Evolutionary conservation across 306 rosid species (phyloP), one percentile per base, ranked within the genome.

Genomic region (Crotalaria pallida): DNA sequence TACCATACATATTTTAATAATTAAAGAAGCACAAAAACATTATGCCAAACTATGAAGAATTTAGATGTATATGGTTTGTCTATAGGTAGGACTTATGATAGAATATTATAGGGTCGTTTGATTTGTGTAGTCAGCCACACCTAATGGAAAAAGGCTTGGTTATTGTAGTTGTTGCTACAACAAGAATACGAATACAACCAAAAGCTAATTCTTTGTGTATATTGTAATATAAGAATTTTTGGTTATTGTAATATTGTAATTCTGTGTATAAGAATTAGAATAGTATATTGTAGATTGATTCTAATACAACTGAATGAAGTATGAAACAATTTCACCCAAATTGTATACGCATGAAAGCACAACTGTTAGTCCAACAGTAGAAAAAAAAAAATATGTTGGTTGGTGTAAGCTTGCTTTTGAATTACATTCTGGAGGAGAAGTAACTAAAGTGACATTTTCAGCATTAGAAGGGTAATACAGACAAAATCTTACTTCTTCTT

Each of bases 401-500:
- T 47, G 31, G 10, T 15, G 23, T 44, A 44, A 43, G 29, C 67
- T 74, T 65, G 31, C 59, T 10, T 21, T 57, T 34, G 44, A 45
- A 45, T 31, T 22, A 6, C 5, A 27, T 6, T 27, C 31, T 27
- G 31, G 31, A 27, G 31, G 31, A 2, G 45, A 61, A 65, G 72
- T 23, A 78, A 75, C 5, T 59, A 44, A 50, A 49, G 49, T 3
- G 45, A 73, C 24, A 55, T 49, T 57, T 40, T 79, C 23, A 26
- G 71, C 60, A 53, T 47, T 29, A 29, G 49, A 58, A 12, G 63
- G 45, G 40, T 64, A 64, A 21, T 34, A 23, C 33, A 8, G 33
- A 65, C 47, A 79, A 41, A 71, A 59, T 66, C 91, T 89, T 83
- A 92, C 98, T 89, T 92, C 79, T 92, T 92, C 92, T 92, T 92